A percentile compares a stretch with the other conserved stretches of the same genome.
phyloP scores from a whole-genome alignment of 1,284 basidiomycete genomes.

The Gomphus sp. region DNA sequence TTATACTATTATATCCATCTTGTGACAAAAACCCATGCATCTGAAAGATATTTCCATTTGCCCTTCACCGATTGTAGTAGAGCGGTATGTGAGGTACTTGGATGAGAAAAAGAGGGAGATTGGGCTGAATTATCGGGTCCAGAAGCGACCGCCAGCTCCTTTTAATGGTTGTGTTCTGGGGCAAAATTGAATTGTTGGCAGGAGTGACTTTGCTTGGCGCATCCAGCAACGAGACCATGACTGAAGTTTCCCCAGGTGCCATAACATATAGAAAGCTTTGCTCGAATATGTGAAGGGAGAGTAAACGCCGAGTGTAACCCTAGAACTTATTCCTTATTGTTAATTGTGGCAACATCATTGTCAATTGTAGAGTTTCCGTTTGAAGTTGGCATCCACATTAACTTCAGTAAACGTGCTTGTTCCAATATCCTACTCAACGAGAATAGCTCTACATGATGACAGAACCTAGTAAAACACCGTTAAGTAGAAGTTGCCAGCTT shows the following conservation, averaged over 20 bases:
- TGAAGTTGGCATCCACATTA: conserved; percentile 34
- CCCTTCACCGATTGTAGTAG: no score
- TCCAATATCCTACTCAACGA: conserved; percentile 24
- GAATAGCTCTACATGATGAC: not conserved
- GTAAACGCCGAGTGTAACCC: not conserved
- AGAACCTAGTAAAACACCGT: conserved; percentile 11
- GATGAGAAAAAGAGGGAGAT: no score
- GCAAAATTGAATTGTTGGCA: conserved; percentile 31
- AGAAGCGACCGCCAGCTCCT: no score
- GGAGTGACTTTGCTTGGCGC: conserved; percentile 29
- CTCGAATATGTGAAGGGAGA: not conserved
- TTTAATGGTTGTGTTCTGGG: no score
- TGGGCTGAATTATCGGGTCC: no score
- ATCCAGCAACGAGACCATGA: conserved; percentile 33
- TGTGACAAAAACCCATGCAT: no score
- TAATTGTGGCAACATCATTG: conserved; percentile 33
- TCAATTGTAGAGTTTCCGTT: no score
- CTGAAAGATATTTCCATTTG: no score
- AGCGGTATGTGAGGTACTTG: no score
- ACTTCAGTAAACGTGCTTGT: conserved; percentile 38
- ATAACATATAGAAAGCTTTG: conserved; percentile 38
- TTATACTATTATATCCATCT: no score
- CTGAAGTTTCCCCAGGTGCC: conserved; percentile 28
- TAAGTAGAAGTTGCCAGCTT: conserved; percentile 41
- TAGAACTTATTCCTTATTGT: conserved; percentile 33